A percentile compares a stretch with the other conserved stretches of the same genome.
Evolutionary conservation across 768 basidiomycete genomes (phyloP).

Genomic region (Kwoniella sp.): DNA sequence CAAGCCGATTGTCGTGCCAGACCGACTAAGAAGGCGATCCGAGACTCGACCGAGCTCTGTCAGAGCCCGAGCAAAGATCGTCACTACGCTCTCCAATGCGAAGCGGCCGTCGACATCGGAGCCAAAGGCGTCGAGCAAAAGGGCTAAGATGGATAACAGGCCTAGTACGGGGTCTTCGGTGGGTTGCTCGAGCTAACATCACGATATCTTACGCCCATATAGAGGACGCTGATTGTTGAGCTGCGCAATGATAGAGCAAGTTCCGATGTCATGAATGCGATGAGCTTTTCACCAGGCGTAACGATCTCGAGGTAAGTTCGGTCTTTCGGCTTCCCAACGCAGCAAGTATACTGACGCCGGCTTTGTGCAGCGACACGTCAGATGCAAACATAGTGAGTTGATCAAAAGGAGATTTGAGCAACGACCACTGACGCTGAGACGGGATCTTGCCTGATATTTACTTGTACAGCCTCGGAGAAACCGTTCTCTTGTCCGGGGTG

Average conservation of each 20-base stretch:
- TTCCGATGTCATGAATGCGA: constrained; percentile 20
- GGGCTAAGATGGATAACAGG: neutral
- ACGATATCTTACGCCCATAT: neutral
- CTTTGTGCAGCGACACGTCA: constrained; percentile 11
- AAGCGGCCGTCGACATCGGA: constrained; percentile 5
- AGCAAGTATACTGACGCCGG: neutral
- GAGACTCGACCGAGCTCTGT: neutral
- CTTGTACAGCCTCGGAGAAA: constrained; percentile 16
- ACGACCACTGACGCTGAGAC: too few relatives aligned
- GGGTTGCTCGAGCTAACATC: too few relatives aligned
- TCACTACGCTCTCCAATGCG: neutral
- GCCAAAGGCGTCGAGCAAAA: neutral
- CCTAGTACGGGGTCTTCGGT: neutral
- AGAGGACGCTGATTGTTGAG: neutral
- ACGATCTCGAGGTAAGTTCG: constrained; percentile 30
- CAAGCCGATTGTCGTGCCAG: neutral
- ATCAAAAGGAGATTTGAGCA: too few relatives aligned
- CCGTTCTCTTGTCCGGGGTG: constrained; percentile 26
- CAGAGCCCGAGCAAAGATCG: neutral
- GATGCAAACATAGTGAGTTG: constrained; percentile 21
- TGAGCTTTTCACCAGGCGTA: constrained; percentile 25
- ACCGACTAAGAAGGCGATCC: neutral
- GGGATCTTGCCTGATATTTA: too few relatives aligned
- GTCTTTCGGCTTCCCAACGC: too few relatives aligned
- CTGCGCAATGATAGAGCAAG: neutral